Base-by-base conservation (phyloP, 2,329 filamentous ascomycete genomes). In the Sclerotinia borealis region DNA sequence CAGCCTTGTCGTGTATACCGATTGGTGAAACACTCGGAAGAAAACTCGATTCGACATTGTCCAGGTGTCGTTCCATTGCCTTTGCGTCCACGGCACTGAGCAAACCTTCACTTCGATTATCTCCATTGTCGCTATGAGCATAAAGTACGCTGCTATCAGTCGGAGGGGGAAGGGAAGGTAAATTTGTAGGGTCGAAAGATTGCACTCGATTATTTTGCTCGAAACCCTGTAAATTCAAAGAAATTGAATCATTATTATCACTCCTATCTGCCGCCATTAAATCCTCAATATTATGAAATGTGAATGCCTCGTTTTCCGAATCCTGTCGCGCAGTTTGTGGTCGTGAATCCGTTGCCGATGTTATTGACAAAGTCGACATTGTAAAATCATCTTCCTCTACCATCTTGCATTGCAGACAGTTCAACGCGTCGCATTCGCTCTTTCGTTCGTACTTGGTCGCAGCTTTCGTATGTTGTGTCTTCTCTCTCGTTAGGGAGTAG, bases 31-130 rank as follows among this genome's bases (percentile, higher is more conserved):
- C 72, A 7, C 81, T 79, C 2, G 83, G 81, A 61, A 86, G 72
- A 70, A 88, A 88, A 75, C 85, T 88, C 39, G 85, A 88, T 71
- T 89, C 86, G 66, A 87, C 80, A 70, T 88, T 85, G 68, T 83
- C 79, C 25, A 88, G 74, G 70, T 87, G 84, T 39, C 68, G 71
- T 41, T 72, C 68, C 72, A 76, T 72, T 29, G 70, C 72, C 37
- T 59, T 69, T 60, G 75, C 74, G 59, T 75, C 72, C 58, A 75
- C 47, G 6, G 63, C 63, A 58, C 72, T 68, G 43, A 68, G 47
- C 50, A 68, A 58, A 29, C 61, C 66, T 58, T 72, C 71, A 58
- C 67, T 70, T 37, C 61, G 62, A 39, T 59, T 59, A 10, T 68
- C 64, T 36, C 50, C 69, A 66, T 71, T 65, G 27, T 72, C 68